A percentile compares a stretch with the other conserved stretches of the same genome.
Conservation (phyloP, 2,329 filamentous ascomycete species). For the Acrocalymma vagum region DNA sequence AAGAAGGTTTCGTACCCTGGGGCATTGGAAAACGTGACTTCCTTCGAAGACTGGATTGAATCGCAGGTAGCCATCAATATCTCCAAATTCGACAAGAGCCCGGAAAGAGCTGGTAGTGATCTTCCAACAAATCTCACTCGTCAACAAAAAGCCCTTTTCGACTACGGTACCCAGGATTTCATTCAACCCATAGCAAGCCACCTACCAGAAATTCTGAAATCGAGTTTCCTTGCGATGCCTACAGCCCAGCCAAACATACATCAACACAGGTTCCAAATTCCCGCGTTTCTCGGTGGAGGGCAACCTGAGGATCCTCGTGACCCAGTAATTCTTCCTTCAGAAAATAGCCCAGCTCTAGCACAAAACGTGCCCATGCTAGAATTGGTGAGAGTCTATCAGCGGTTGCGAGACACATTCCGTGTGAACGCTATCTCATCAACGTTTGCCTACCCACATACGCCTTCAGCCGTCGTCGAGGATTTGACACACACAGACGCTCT, state of each 20-base stretch:
- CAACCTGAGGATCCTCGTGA: constrained; percentile 33
- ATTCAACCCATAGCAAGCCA: constrained; percentile 58
- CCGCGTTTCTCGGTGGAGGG: constrained; percentile 35
- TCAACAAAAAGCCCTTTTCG: constrained; percentile 59
- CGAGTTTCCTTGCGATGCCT: constrained; percentile 28
- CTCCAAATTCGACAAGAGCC: constrained; percentile 58
- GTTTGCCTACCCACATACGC: constrained; percentile 54
- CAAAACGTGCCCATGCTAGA: constrained; percentile 50
- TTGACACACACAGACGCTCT: constrained; percentile 66
- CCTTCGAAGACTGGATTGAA: constrained; percentile 75
- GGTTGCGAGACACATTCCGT: constrained; percentile 64
- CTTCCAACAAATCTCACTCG: constrained; percentile 33
- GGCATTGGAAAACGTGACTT: constrained; percentile 65
- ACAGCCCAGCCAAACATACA: constrained; percentile 25
- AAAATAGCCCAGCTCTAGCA: constrained; percentile 22
- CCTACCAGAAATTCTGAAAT: constrained; percentile 45
- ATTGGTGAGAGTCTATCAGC: constrained; percentile 63
- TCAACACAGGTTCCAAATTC: constrained; percentile 37
- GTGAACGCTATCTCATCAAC: constrained; percentile 59
- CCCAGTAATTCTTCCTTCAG: constrained; percentile 28
- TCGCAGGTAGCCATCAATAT: constrained; percentile 62
- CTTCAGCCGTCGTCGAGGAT: constrained; percentile 53
- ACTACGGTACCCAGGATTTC: constrained; percentile 61
- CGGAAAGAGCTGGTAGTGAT: constrained; percentile 39
- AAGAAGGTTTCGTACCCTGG: constrained; percentile 85